phyloP scores from a whole-genome alignment of 768 basidiomycete species.

The Hygrocybe coccinea region DNA sequence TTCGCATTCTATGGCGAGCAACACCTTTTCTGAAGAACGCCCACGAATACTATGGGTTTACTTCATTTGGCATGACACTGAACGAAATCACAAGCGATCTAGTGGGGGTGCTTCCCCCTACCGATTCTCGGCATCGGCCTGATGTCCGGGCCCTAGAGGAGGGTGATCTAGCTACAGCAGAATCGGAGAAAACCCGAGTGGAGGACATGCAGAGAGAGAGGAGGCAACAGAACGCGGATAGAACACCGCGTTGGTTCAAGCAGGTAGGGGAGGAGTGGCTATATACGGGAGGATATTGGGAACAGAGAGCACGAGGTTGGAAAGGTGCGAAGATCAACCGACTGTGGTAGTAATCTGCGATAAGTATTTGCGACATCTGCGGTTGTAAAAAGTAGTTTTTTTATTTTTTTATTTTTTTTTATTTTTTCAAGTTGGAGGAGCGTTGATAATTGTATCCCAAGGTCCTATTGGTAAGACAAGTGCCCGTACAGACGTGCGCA shows the following conservation, averaged over 20 bases:
- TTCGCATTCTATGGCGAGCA: conserved; percentile 75
- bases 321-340: conserved; percentile 43
- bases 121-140: conserved; percentile 77
- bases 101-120: conserved; percentile 59
- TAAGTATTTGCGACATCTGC: neutral
- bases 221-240: conserved; percentile 54
- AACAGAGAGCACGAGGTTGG: conserved; percentile 63
- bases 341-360: conserved; percentile 55
- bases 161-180: conserved; percentile 66
- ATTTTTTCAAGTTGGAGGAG: too few species aligned
- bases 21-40: conserved; percentile 67
- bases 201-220: conserved; percentile 77
- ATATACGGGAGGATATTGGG: conserved; percentile 82
- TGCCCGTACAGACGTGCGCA: too few species aligned
- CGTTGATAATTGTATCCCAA: too few species aligned
- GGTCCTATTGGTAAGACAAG: too few species aligned
- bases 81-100: conserved; percentile 75
- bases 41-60: conserved; percentile 77
- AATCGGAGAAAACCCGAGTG: conserved; percentile 62
- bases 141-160: conserved; percentile 82
- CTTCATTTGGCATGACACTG: conserved; percentile 69
- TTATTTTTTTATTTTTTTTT: too few species aligned
- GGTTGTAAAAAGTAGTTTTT: too few species aligned
- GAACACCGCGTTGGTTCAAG: conserved; percentile 71
- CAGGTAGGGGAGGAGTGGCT: conserved; percentile 66